These are phyloP conservation scores for Nadsonia commutata DNA, from an alignment of 1,139 yeast species.

Conservation along the genomic window DNA sequence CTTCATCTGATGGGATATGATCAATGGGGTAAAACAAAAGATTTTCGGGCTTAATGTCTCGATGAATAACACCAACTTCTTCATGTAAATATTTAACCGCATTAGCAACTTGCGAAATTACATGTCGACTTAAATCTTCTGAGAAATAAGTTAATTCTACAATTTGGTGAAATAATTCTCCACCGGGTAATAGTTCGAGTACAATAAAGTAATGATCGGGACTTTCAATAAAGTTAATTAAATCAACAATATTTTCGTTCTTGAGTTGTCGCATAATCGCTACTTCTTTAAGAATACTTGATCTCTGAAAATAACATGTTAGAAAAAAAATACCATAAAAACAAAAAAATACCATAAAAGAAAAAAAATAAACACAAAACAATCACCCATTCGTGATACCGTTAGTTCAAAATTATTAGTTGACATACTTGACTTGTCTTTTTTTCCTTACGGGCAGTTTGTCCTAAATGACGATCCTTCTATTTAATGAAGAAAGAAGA, in stretches of 20 bases:
- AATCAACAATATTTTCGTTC: conserved; percentile 60
- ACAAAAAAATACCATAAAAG: not conserved
- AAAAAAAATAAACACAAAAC: conserved; percentile 1
- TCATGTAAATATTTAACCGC: conserved; percentile 75
- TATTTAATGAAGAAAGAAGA: no score
- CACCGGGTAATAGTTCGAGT: conserved; percentile 80
- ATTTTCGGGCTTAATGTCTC: conserved; percentile 94
- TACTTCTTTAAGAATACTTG: conserved; percentile 66
- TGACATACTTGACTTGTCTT: conserved; percentile 18
- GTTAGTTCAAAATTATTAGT: not conserved
- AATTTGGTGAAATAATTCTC: conserved; percentile 88
- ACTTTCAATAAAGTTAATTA: conserved; percentile 55
- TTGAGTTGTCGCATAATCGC: conserved; percentile 60
- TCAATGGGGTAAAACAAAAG: conserved; percentile 68
- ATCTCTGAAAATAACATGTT: conserved; percentile 30
- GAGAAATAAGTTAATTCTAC: conserved; percentile 83
- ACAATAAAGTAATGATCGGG: conserved; percentile 58
- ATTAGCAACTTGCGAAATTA: conserved; percentile 68
- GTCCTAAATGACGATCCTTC: conserved; percentile 15
- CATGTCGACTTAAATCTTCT: conserved; percentile 73
- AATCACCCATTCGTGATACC: not conserved
- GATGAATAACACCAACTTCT: conserved; percentile 73
- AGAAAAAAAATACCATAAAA: conserved; percentile 4
- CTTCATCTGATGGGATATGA: conserved; percentile 36
- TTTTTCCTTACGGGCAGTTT: conserved; percentile 17